A percentile compares a stretch with the other conserved stretches of the same genome.
Conservation (phyloP, 73 alveolate species). For the Tetrahymena thermophila region DNA sequence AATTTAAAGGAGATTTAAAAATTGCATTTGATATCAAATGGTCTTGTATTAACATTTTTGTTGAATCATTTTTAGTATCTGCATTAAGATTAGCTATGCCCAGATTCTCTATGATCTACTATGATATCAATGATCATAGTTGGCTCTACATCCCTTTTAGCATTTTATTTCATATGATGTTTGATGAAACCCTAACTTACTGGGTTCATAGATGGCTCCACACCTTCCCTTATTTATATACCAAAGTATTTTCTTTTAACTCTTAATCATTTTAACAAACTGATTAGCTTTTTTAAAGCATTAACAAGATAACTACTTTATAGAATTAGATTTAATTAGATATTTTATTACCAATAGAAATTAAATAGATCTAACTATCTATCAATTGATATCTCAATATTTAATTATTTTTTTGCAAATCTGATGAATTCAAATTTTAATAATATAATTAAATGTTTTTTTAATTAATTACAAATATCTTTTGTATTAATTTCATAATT, state of each 20-base stretch:
- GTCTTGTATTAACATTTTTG: conserved; percentile 37
- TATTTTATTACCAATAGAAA: too few relatives aligned
- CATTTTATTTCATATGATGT: conserved; percentile 40
- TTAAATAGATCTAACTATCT: too few relatives aligned
- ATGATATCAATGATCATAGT: conserved; percentile 37
- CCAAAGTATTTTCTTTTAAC: neutral
- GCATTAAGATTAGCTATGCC: conserved; percentile 43
- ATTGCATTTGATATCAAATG: conserved; percentile 39
- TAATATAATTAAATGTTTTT: too few relatives aligned
- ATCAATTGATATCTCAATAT: neutral
- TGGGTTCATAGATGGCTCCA: conserved; percentile 58
- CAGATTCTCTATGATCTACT: conserved; percentile 34
- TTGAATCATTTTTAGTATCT: conserved; percentile 49
- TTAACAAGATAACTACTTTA: too few relatives aligned
- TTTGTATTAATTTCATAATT: neutral
- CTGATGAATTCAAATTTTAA: neutral
- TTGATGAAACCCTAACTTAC: conserved; percentile 54
- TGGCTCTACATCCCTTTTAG: conserved; percentile 42
- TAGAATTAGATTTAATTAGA: neutral
- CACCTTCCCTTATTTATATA: conserved; percentile 45
- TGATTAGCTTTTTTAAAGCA: neutral
- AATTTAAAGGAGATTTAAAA: conserved; percentile 28
- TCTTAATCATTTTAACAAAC: too few relatives aligned
- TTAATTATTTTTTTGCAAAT: too few relatives aligned
- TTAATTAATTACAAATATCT: neutral